A percentile compares a stretch with the other conserved stretches of the same genome.
Conservation (phyloP, 2,329 filamentous ascomycete genomes). For the Beauveria varroae region DNA sequence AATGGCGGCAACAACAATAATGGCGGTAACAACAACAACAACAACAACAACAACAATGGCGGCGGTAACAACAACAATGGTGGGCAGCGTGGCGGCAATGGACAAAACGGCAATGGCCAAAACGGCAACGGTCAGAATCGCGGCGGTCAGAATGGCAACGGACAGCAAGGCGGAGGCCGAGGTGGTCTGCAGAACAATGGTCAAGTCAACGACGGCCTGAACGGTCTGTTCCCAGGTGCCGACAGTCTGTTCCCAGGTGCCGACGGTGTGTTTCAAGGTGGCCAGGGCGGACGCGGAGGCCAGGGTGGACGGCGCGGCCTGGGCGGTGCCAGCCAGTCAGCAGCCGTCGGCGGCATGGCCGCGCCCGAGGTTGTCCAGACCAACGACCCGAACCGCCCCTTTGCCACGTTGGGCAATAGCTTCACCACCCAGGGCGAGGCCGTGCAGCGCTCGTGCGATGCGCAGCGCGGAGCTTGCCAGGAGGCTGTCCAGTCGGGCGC, state of each 20-base stretch:
- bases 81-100: too few relatives aligned
- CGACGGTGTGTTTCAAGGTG: too few relatives aligned
- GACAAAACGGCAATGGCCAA: slow-evolving; percentile 1
- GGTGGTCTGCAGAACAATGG: slow-evolving; percentile 12
- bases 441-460: slow-evolving; percentile 52
- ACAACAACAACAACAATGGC: slow-evolving; percentile 2
- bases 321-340: slow-evolving; percentile 21
- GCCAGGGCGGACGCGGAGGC: background rate
- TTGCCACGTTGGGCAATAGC: slow-evolving; percentile 47
- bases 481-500: slow-evolving; percentile 47
- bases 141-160: background rate
- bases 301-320: slow-evolving; percentile 12
- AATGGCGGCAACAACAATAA: slow-evolving; percentile 18
- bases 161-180: background rate
- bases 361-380: slow-evolving; percentile 43
- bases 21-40: slow-evolving; percentile 11
- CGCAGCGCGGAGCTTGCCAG: slow-evolving; percentile 55
- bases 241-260: too few relatives aligned
- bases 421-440: slow-evolving; percentile 51
- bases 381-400: slow-evolving; percentile 43
- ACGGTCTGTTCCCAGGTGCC: too few relatives aligned
- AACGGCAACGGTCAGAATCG: background rate
- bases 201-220: background rate
- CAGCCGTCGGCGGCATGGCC: slow-evolving; percentile 42
- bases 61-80: too few relatives aligned